A percentile compares a stretch with the other conserved stretches of the same genome.
phyloP scores from a whole-genome alignment of 371 early-diverging fungal species.

The Saksenaea vasiformis region DNA sequence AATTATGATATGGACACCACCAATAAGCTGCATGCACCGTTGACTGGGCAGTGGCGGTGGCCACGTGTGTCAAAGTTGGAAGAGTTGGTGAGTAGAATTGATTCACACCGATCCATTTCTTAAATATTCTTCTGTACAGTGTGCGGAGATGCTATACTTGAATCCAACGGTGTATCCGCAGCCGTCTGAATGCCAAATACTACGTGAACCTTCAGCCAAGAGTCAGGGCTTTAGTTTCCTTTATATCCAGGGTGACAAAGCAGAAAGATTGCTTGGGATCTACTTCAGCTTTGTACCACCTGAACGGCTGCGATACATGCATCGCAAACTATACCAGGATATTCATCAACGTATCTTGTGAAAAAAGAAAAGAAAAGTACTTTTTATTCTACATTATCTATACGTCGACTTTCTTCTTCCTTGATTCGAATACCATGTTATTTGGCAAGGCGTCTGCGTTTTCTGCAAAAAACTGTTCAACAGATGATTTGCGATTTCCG shows the following conservation, averaged over 20 bases:
- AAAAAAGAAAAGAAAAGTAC: not conserved
- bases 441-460: conserved; percentile 18
- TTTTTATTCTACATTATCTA: not conserved
- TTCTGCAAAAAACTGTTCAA: conserved; percentile 18
- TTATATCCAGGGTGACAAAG: conserved; percentile 20
- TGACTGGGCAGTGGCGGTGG: conserved; percentile 26
- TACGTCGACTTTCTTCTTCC: not conserved
- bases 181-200: not conserved
- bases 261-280: conserved; percentile 28
- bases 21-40: conserved; percentile 3
- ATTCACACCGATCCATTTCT: not conserved
- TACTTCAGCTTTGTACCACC: conserved; percentile 38
- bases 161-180: conserved; percentile 12
- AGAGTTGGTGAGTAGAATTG: conserved; percentile 24
- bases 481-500: conserved; percentile 2
- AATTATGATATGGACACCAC: conserved; percentile 17
- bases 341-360: conserved; percentile 33
- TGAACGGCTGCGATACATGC: conserved; percentile 32
- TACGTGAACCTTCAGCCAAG: conserved; percentile 15
- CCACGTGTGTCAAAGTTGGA: conserved; percentile 22
- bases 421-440: conserved; percentile 17
- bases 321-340: conserved; percentile 38
- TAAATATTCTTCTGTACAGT: conserved; percentile 3
- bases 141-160: conserved; percentile 19
- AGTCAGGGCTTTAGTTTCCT: conserved; percentile 20